Percentiles rank a stretch among this genome's conserved stretches.
Conservation (phyloP, 257 asterid species). For the Nicotiana benthamiana region DNA sequence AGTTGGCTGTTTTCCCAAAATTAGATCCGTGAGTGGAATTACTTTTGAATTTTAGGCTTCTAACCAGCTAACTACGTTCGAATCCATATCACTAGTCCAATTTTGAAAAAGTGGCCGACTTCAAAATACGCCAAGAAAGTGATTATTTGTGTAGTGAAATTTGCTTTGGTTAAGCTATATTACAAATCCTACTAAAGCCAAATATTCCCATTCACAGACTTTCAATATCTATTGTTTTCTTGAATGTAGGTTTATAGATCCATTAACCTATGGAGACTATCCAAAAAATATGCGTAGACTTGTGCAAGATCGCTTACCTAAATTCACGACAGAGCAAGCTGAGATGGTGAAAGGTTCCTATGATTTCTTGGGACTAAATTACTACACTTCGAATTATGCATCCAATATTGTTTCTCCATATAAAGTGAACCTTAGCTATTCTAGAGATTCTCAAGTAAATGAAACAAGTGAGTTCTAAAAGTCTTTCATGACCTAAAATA, state of each 20-base stretch:
- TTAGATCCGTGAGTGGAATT: too few species aligned
- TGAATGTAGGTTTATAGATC: slow-evolving; percentile 14
- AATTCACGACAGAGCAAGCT: slow-evolving; percentile 3
- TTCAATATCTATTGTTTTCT: neutral
- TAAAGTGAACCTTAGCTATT: neutral
- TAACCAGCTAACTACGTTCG: too few species aligned
- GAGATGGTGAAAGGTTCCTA: slow-evolving; percentile 9
- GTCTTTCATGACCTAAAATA: neutral
- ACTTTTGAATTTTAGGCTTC: too few species aligned
- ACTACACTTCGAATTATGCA: slow-evolving; percentile 15
- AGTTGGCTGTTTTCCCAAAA: too few species aligned
- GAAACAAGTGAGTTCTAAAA: slow-evolving; percentile 8
- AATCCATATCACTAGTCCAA: too few species aligned
- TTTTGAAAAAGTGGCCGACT: too few species aligned
- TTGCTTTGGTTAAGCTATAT: too few species aligned
- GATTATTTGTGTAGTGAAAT: too few species aligned
- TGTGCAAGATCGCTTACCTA: slow-evolving; percentile 19
- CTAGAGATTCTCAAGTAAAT: slow-evolving; percentile 12
- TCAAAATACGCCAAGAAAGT: too few species aligned
- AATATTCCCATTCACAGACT: neutral
- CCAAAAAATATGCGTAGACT: slow-evolving; percentile 8
- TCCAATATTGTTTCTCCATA: neutral
- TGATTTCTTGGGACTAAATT: slow-evolving; percentile 24
- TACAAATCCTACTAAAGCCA: too few species aligned
- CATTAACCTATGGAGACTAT: slow-evolving; percentile 19